These are phyloP conservation scores for Delonix regia DNA, from an alignment of 306 rosid species.

Conservation along the genomic window DNA sequence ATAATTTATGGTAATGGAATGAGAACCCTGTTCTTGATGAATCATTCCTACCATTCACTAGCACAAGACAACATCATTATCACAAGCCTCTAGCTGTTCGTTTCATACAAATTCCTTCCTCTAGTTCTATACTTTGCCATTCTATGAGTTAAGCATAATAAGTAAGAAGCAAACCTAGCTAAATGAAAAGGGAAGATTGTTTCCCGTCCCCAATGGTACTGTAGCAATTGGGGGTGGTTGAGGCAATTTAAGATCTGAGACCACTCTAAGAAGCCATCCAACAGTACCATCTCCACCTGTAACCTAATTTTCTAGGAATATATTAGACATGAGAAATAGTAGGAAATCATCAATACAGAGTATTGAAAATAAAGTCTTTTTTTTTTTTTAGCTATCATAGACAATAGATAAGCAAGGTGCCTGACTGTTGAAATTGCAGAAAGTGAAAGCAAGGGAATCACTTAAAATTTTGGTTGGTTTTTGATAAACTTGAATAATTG, in stretches of 20 bases:
- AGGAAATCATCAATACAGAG: constrained; percentile 3
- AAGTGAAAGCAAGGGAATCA: background rate
- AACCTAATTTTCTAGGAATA: constrained; percentile 53
- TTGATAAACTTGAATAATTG: constrained; percentile 2
- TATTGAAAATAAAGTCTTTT: no score
- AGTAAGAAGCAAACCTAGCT: constrained; percentile 62
- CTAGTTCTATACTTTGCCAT: background rate
- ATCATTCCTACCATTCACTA: constrained; percentile 84
- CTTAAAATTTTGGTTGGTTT: background rate
- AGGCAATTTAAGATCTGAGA: constrained; percentile 73
- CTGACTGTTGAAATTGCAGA: background rate
- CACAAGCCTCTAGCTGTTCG: constrained; percentile 59
- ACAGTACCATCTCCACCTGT: constrained; percentile 97
- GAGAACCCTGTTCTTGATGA: constrained; percentile 74
- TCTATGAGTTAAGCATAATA: background rate
- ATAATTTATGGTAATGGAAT: constrained; percentile 41
- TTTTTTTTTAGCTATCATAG: no score
- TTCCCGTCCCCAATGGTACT: constrained; percentile 80
- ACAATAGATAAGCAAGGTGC: background rate
- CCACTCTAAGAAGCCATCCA: constrained; percentile 83
- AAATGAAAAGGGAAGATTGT: constrained; percentile 73
- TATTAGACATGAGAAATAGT: constrained; percentile 24
- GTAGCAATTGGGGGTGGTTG: constrained; percentile 74
- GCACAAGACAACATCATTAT: constrained; percentile 93
- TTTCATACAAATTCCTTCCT: constrained; percentile 46